Conservation (phyloP, 176 grass and related monocot species). For the Aegilops umbellulata region DNA sequence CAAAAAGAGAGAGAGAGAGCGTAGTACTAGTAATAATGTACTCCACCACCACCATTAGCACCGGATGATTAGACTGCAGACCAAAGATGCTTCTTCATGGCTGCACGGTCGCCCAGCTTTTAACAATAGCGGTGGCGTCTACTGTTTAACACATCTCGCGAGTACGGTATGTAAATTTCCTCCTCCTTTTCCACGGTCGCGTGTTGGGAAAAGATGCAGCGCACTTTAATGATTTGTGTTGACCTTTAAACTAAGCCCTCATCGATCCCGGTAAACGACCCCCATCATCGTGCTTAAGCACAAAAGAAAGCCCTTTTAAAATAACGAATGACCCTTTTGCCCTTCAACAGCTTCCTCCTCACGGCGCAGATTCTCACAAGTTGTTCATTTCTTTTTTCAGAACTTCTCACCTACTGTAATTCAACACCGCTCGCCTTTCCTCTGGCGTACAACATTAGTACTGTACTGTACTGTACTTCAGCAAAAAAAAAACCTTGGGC, state of each 20-base stretch:
- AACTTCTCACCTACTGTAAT: background rate
- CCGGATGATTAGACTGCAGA: no score
- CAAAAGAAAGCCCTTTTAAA: slow-evolving; percentile 7
- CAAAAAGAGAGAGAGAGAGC: no score
- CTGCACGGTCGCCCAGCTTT: background rate
- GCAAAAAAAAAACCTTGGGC: no score
- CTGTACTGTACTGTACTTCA: no score
- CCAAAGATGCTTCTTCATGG: background rate
- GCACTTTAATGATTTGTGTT: slow-evolving; percentile 42
- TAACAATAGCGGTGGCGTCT: background rate
- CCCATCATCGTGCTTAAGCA: background rate
- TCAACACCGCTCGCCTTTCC: background rate
- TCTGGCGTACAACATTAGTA: background rate
- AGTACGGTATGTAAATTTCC: background rate
- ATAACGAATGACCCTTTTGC: background rate
- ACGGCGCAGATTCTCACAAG: background rate
- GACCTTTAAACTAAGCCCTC: slow-evolving; percentile 26
- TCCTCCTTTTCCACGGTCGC: slow-evolving; percentile 9
- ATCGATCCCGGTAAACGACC: slow-evolving; percentile 29
- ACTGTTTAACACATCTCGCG: background rate
- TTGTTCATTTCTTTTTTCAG: no score
- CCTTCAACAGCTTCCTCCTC: background rate
- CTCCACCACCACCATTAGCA: background rate
- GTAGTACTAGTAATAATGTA: no score
- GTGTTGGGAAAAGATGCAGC: slow-evolving; percentile 37